phyloP scores from a whole-genome alignment of 768 basidiomycete species.

The Terana coerulea region DNA sequence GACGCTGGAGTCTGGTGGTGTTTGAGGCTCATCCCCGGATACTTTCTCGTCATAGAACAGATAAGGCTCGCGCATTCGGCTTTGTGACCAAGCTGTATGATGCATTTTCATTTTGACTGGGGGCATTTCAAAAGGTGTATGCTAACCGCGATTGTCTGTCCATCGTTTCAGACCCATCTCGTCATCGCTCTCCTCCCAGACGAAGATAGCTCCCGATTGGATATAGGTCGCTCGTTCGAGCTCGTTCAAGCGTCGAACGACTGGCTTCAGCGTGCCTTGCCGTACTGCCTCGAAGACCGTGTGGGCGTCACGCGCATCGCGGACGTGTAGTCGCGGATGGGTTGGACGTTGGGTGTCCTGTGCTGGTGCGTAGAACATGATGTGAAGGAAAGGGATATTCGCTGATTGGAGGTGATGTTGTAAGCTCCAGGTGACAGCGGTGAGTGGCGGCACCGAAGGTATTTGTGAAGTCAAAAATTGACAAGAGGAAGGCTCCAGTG shows the following conservation, averaged over 20 bases:
- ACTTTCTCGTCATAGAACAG: slow-evolving; percentile 66
- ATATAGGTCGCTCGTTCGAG: slow-evolving; percentile 52
- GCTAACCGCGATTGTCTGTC: slow-evolving; percentile 42
- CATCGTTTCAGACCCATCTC: slow-evolving; percentile 63
- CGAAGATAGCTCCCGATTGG: slow-evolving; percentile 59
- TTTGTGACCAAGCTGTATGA: slow-evolving; percentile 13
- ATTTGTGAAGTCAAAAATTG: no score
- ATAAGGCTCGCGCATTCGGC: slow-evolving; percentile 45
- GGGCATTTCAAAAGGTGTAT: not conserved
- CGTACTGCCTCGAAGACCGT: slow-evolving; percentile 64
- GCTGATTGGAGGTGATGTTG: no score
- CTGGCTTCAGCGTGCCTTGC: slow-evolving; percentile 44
- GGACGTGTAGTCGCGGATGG: slow-evolving; percentile 60
- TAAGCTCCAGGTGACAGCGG: not conserved
- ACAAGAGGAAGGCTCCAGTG: slow-evolving; percentile 11
- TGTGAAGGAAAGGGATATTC: not conserved
- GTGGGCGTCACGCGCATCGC: slow-evolving; percentile 64
- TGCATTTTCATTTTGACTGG: not conserved
- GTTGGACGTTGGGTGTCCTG: slow-evolving; percentile 58
- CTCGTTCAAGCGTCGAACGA: slow-evolving; percentile 58
- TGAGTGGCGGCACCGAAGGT: no score
- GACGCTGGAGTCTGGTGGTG: slow-evolving; percentile 31
- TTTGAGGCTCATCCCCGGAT: slow-evolving; percentile 39
- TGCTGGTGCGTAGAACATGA: slow-evolving; percentile 33
- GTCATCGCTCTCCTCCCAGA: slow-evolving; percentile 69